Evolutionary conservation across 2,329 filamentous ascomycete species (phyloP).

Genomic region (Neonectria neomacrospora): DNA sequence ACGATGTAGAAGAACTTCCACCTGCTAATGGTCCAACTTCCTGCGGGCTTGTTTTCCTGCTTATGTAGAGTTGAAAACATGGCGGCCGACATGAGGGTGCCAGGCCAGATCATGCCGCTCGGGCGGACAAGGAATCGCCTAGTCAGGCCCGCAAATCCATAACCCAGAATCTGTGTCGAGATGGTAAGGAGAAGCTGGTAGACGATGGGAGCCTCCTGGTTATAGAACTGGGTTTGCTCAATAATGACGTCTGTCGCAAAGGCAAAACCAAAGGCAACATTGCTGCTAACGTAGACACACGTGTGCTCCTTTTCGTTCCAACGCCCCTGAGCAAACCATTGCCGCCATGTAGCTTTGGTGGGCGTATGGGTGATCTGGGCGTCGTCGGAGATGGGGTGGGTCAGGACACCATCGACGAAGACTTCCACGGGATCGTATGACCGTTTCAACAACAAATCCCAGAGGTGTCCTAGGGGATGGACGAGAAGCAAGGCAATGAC

Average conservation of each 20-base stretch:
- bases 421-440: slow-evolving; percentile 61
- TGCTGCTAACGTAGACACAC: slow-evolving; percentile 89
- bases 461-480: slow-evolving; percentile 82
- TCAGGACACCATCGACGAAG: slow-evolving; percentile 61
- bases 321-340: slow-evolving; percentile 81
- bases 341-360: slow-evolving; percentile 59
- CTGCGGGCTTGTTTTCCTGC: slow-evolving; percentile 82
- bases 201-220: slow-evolving; percentile 78
- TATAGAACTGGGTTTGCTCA: slow-evolving; percentile 89
- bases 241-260: slow-evolving; percentile 92
- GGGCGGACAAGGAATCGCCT: slow-evolving; percentile 85
- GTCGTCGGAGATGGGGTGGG: slow-evolving; percentile 33
- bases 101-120: slow-evolving; percentile 92
- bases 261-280: slow-evolving; percentile 89
- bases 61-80: slow-evolving; percentile 91
- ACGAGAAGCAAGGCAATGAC: slow-evolving; percentile 88
- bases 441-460: slow-evolving; percentile 79
- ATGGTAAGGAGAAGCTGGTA: slow-evolving; percentile 87
- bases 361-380: slow-evolving; percentile 31
- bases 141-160: slow-evolving; percentile 85
- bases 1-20: slow-evolving; percentile 87
- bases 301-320: slow-evolving; percentile 94
- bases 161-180: slow-evolving; percentile 87
- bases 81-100: slow-evolving; percentile 86
- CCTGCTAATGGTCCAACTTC: slow-evolving; percentile 84